A percentile compares a stretch with the other conserved stretches of the same genome.
phyloP scores from a whole-genome alignment of 2,329 filamentous ascomycete genomes.

The Ophiocordyceps robertsii region DNA sequence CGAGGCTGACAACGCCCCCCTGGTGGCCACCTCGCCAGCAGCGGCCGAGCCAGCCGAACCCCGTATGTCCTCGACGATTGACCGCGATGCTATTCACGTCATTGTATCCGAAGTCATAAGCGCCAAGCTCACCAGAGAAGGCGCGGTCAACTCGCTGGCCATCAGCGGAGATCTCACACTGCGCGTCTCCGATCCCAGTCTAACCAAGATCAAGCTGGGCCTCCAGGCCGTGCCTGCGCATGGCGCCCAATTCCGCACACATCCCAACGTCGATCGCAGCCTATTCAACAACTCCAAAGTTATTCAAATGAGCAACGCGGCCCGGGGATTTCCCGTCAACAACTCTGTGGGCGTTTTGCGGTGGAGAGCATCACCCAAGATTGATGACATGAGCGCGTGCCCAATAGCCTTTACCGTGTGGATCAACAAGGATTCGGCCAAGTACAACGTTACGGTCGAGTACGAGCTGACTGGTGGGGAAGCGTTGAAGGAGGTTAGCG shows the following conservation, averaged over 20 bases:
- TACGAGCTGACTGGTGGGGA: slow-evolving; percentile 83
- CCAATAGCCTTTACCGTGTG: slow-evolving; percentile 96
- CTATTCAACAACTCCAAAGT: slow-evolving; percentile 70
- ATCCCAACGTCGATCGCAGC: slow-evolving; percentile 89
- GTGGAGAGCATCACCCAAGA: slow-evolving; percentile 77
- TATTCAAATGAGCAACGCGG: slow-evolving; percentile 81
- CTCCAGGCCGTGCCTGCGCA: slow-evolving; percentile 64
- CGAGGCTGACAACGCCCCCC: slow-evolving; percentile 64
- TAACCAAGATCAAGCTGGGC: slow-evolving; percentile 85
- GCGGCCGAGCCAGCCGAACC: slow-evolving; percentile 37
- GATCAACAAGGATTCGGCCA: slow-evolving; percentile 80
- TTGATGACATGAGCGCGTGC: slow-evolving; percentile 65
- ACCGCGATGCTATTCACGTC: slow-evolving; percentile 77
- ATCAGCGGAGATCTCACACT: slow-evolving; percentile 88
- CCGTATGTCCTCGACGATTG: slow-evolving; percentile 52
- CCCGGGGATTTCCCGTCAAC: slow-evolving; percentile 86
- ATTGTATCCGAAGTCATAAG: slow-evolving; percentile 83
- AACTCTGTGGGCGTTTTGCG: slow-evolving; percentile 85
- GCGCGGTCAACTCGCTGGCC: slow-evolving; percentile 70
- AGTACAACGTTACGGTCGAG: slow-evolving; percentile 84
- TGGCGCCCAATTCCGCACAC: slow-evolving; percentile 83
- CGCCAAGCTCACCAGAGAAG: slow-evolving; percentile 79
- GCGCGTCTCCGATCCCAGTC: slow-evolving; percentile 72
- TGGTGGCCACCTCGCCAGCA: slow-evolving; percentile 46
- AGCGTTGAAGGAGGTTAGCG: slow-evolving; percentile 67